A percentile compares a stretch with the other conserved stretches of the same genome.
Conservation (phyloP, 257 asterid genomes). For the Fraxinus anomala region DNA sequence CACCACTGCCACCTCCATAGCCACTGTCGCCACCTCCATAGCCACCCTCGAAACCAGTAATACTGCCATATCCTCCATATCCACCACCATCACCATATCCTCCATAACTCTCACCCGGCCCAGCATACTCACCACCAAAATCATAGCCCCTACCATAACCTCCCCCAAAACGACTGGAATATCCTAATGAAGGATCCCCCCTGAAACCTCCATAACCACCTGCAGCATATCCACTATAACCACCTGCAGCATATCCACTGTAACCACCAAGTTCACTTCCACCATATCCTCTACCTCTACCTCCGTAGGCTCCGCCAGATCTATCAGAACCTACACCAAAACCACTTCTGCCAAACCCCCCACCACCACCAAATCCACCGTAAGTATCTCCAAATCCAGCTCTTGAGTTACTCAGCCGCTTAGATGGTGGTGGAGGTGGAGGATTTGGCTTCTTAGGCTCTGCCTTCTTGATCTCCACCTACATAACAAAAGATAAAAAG, state of each 20-base stretch:
- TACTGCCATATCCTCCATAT: constrained; percentile 10
- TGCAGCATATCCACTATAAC: constrained; percentile 45
- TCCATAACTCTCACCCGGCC: constrained; percentile 36
- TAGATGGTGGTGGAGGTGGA: constrained; percentile 38
- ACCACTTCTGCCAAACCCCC: constrained; percentile 1
- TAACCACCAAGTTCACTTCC: constrained; percentile 43
- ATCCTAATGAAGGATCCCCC: constrained; percentile 37
- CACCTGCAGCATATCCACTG: constrained; percentile 44
- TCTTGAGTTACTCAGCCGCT: constrained; percentile 37
- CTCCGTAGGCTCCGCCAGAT: constrained; percentile 44
- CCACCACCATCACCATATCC: constrained; percentile 37
- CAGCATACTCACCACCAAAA: constrained; percentile 42
- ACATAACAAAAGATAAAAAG: constrained; percentile 12
- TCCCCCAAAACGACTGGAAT: constrained; percentile 40
- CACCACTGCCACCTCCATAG: constrained; percentile 45
- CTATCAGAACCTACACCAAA: constrained; percentile 38
- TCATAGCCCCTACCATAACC: constrained; percentile 51
- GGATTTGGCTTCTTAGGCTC: constrained; percentile 60
- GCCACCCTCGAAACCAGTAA: constrained; percentile 37
- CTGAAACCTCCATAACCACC: constrained; percentile 41
- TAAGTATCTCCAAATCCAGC: constrained; percentile 39
- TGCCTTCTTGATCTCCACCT: constrained; percentile 71
- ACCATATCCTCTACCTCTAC: constrained; percentile 45
- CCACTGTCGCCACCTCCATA: constrained; percentile 43
- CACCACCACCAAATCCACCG: constrained; percentile 31